Evolutionary conservation across 177 flowering plant species (phyloP), one percentile per base, ranked within the genome.

Genomic region (Tripterygium wilfordii): DNA sequence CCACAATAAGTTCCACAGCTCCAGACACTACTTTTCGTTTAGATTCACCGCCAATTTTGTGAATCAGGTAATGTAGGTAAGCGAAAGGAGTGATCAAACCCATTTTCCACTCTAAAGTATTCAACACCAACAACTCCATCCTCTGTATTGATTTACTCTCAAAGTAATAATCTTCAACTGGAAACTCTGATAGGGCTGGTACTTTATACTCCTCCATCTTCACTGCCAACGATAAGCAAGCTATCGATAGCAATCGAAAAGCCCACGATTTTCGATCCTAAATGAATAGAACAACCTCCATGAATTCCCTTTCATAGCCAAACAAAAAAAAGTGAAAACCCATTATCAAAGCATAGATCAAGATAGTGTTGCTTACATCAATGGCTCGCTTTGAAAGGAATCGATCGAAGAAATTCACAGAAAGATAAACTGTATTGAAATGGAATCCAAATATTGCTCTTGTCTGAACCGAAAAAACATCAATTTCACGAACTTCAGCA

Each of bases 151-250:
- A 67, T 28, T 63, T 60, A 46, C 42, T 49, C n/a, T 72, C 81
- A 45, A 89, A 78, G 25, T 28, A 21, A 41, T 33, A 74, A 1
- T 65, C 81, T 19, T 67, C 66, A 1, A 56, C 46, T 3, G 27
- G 65, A 52, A 63, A 80, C 35, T 78, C 76, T 5, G 82, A 64
- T 8, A 89, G 57, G 0, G 53, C 9, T 1, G 82, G 92, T 2
- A 72, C 71, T 17, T 42, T 57, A 20, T 52, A 23, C 55, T 89
- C 95, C 35, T 85, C 88, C 92, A 89, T 80, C 59, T 89, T 89
- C 10, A 79, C 88, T 8, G 92, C 95, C 56, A 89, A 23, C 0
- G 95, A 80, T 36, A 89, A 62, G 62, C 97, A 85, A 0, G 92
- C 92, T 46, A 83, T 66, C 0, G 85, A 69, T 16, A 83, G 26